These are phyloP conservation scores for Nitzschia inconspicua DNA, from an alignment of 108 stramenopile species.

Conservation along the genomic window DNA sequence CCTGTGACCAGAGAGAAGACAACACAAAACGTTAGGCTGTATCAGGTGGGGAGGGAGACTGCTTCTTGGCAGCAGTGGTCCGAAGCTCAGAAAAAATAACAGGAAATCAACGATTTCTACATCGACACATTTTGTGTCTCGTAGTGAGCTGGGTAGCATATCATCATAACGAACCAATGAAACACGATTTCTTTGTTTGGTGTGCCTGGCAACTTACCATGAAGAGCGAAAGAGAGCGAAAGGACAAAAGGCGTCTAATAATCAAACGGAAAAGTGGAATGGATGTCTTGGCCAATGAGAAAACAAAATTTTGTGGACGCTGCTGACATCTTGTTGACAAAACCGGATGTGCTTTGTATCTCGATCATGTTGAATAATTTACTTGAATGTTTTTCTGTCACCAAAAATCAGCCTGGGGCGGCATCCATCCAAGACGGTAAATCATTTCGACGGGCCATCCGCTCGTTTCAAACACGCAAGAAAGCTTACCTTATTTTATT, in stretches of 20 bases:
- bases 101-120: conserved; percentile 62
- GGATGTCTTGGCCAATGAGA: not conserved
- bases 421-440: conserved; percentile 61
- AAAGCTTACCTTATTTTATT: not conserved
- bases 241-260: not conserved
- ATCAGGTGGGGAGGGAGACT: too few relatives aligned
- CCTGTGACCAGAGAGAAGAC: too few relatives aligned
- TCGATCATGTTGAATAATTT: conserved; percentile 68
- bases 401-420: conserved; percentile 64
- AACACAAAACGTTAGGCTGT: too few relatives aligned
- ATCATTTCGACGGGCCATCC: conserved; percentile 38
- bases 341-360: not conserved
- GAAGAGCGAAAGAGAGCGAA: not conserved
- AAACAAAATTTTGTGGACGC: not conserved
- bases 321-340: not conserved
- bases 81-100: conserved; percentile 34
- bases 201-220: not conserved
- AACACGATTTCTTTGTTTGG: not conserved
- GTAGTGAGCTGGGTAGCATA: conserved; percentile 73
- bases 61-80: too few relatives aligned
- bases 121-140: conserved; percentile 54
- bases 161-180: conserved; percentile 29
- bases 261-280: not conserved
- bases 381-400: conserved; percentile 73
- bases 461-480: not conserved